Conservation (phyloP, 106 monocot species). For the Apostasia ramifera region DNA sequence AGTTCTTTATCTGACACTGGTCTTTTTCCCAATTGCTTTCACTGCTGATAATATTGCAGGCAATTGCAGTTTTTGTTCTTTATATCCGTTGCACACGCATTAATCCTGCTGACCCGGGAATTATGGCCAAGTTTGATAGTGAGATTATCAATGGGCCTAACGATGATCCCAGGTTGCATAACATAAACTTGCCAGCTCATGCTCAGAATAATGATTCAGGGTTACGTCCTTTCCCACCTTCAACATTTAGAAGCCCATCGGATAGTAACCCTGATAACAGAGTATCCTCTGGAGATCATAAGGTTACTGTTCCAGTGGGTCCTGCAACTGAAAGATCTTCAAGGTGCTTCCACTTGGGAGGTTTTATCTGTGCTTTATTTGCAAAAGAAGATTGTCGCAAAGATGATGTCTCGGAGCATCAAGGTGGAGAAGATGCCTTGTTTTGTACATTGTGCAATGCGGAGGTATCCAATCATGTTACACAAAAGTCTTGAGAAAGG, state of each 20-base stretch:
- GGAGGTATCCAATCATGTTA: constrained; percentile 47
- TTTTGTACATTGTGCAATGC: constrained; percentile 97
- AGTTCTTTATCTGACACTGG: no score
- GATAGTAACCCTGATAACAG: constrained; percentile 39
- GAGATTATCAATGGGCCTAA: constrained; percentile 25
- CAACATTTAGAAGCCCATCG: constrained; percentile 53
- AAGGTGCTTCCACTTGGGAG: constrained; percentile 41
- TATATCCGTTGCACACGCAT: constrained; percentile 87
- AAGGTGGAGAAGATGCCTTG: constrained; percentile 77
- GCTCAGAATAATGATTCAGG: constrained; percentile 17
- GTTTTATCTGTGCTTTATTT: constrained; percentile 62
- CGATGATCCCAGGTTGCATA: constrained; percentile 24
- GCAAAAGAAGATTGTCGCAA: constrained; percentile 90
- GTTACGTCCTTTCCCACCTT: constrained; percentile 42
- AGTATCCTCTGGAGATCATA: constrained; percentile 31
- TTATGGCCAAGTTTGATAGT: constrained; percentile 74
- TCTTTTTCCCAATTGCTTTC: background rate
- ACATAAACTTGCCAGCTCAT: constrained; percentile 29
- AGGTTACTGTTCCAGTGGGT: constrained; percentile 13
- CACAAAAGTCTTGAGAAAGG: background rate
- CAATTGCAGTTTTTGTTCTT: constrained; percentile 83
- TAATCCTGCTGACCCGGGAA: constrained; percentile 98
- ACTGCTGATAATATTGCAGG: constrained; percentile 40
- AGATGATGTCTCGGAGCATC: constrained; percentile 39
- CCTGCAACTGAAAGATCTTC: constrained; percentile 26